Percentiles rank a stretch among this genome's conserved stretches.
These are phyloP conservation scores for Fusarium mangiferae DNA, from an alignment of 2,329 filamentous ascomycete genomes.

Conservation along the genomic window DNA sequence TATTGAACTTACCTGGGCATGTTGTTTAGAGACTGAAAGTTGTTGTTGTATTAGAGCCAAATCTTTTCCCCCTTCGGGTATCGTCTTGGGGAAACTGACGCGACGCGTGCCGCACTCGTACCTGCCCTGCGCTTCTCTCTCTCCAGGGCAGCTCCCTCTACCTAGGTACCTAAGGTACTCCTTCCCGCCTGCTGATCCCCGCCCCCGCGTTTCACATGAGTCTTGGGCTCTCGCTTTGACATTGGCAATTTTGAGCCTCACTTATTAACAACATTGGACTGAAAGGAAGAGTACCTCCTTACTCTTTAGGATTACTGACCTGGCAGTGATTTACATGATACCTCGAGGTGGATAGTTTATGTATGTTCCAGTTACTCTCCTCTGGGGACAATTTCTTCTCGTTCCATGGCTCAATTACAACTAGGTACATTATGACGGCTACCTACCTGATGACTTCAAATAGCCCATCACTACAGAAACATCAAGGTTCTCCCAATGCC, in stretches of 20 bases:
- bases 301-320: background rate
- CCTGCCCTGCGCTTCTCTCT: constrained; percentile 8
- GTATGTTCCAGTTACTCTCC: background rate
- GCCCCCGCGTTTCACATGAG: constrained; percentile 32
- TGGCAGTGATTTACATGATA: background rate
- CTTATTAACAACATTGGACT: background rate
- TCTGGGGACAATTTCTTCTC: background rate
- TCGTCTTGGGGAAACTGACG: constrained; percentile 27
- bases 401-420: background rate
- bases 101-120: constrained; percentile 34
- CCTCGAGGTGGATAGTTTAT: background rate
- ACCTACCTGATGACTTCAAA: background rate
- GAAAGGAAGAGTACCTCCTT: background rate
- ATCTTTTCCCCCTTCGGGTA: constrained; percentile 18
- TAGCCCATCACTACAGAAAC: constrained; percentile 6
- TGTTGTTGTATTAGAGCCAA: constrained; percentile 29
- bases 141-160: background rate
- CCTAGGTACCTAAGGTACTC: background rate
- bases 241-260: constrained; percentile 4
- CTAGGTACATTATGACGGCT: background rate
- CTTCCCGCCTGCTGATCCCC: constrained; percentile 13
- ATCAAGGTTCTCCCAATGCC: background rate
- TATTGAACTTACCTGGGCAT: constrained; percentile 40
- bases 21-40: constrained; percentile 24
- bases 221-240: background rate